Base-by-base conservation (phyloP, 495 filamentous ascomycete genomes). In the Lepidopterella palustris region DNA sequence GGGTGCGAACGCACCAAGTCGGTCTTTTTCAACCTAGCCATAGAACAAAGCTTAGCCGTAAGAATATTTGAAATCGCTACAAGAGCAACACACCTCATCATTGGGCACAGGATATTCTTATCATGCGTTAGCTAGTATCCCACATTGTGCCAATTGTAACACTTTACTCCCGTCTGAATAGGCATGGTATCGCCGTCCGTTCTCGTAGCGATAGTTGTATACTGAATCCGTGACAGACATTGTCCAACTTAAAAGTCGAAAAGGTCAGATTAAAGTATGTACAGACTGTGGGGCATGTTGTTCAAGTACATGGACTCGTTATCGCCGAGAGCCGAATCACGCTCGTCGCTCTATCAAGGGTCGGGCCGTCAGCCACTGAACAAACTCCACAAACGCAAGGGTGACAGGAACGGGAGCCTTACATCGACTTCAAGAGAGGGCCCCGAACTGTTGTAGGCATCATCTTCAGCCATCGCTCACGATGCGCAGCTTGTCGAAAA, bases 51-150 rank as follows among this genome's bases (percentile, higher is more conserved):
- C 20, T 28, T 25, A 28, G 25, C 26, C 2, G 21, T 15, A 5
- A 2, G 10, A 45, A 8, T 24, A 48, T 28, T 11, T 2, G 15
- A 20, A 3, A 21, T 9, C 4, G 32, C 2, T 47, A 31, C n/a
- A 20, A 9, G 9, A 2, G 18, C n/a, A 40, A 45, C 47, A 47
- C 57, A 73, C 69, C 65, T 82, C 80, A 65, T 84, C 81, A 57
- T 84, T 82, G 11, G 80, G 81, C 48, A 81, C 76, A n/a, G 77
- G 63, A 61, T 84, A 84, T 50, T 74, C 78, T 61, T 76, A 58
- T 42, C 10, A 24, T 60, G 28, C 5, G 10, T 69, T 31, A 51
- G 63, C 72, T 27, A 45, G 8, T 47, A 18, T 26, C 5, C 32
- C 20, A 10, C 55, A 49, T 10, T 45, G 10, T 6, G 8, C 25